Conservation (phyloP, 2,329 filamentous ascomycete species). For the Penicillium brevicompactum region DNA sequence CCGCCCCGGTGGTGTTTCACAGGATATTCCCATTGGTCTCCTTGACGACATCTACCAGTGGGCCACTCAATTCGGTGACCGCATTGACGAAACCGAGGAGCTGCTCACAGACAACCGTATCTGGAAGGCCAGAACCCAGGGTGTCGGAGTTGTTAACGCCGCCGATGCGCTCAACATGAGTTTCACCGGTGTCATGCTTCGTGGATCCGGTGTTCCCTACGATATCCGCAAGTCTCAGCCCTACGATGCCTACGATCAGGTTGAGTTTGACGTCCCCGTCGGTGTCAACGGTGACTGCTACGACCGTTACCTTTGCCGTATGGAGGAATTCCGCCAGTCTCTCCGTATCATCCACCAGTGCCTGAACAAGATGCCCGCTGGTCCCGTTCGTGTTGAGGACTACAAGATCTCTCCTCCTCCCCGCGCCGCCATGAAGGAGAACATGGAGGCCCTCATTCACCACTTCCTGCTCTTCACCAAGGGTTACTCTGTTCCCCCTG, state of each 20-base stretch:
- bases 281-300: constrained; percentile 98
- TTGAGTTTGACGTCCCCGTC: constrained; percentile 97
- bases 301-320: constrained; percentile 96
- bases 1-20: constrained; percentile 91
- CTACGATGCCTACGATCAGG: constrained; percentile 96
- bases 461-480: constrained; percentile 99
- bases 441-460: constrained; percentile 99
- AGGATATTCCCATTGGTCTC: constrained; percentile 90
- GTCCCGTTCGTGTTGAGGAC: constrained; percentile 93
- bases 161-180: constrained; percentile 95
- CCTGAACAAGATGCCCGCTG: constrained; percentile 96
- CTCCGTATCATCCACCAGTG: constrained; percentile 98
- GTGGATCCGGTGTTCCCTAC: constrained; percentile 93
- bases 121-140: constrained; percentile 92
- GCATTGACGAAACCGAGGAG: constrained; percentile 98
- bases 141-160: constrained; percentile 86
- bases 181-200: constrained; percentile 96
- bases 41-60: constrained; percentile 99
- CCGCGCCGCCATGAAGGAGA: constrained; percentile 99
- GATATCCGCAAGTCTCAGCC: constrained; percentile 96
- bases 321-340: constrained; percentile 99
- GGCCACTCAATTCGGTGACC: constrained; percentile 98
- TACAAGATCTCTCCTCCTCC: constrained; percentile 98
- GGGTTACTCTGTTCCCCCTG: constrained; percentile 94
- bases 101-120: constrained; percentile 99